Conservation (phyloP, 176 grass and related monocot genomes). For the Phragmites australis region DNA sequence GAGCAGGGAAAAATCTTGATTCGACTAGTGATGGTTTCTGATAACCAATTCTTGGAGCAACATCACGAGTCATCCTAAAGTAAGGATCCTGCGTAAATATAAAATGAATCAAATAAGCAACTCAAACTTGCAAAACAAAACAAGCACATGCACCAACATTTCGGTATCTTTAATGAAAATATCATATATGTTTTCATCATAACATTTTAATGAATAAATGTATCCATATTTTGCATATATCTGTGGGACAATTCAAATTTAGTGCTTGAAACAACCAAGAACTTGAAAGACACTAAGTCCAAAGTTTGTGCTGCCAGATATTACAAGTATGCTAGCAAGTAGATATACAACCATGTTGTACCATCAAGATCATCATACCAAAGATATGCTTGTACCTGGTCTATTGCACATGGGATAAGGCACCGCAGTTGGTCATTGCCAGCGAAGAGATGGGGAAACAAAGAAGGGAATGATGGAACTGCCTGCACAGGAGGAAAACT, state of each 20-base stretch:
- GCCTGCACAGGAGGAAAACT: constrained; percentile 94
- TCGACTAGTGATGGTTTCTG: constrained; percentile 93
- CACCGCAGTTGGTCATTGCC: constrained; percentile 76
- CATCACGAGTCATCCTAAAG: constrained; percentile 98
- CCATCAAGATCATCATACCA: neutral
- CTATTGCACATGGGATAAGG: constrained; percentile 95
- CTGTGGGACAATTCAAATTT: neutral
- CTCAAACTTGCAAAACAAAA: neutral
- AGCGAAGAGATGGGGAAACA: constrained; percentile 87
- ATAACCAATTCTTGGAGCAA: constrained; percentile 96
- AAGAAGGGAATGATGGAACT: constrained; percentile 90
- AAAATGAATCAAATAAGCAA: constrained; percentile 13
- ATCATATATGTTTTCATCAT: neutral
- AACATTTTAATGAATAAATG: neutral
- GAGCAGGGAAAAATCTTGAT: constrained; percentile 96
- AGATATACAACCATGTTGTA: neutral
- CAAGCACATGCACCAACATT: neutral
- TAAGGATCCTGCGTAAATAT: constrained; percentile 79
- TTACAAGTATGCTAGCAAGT: constrained; percentile 8
- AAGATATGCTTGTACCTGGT: constrained; percentile 70
- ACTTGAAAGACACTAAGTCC: constrained; percentile 1
- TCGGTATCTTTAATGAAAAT: neutral
- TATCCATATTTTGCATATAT: neutral
- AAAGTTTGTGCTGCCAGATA: neutral
- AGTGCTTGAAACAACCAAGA: neutral